Evolutionary conservation across 495 filamentous ascomycete genomes (phyloP).

Genomic region (Xylaria nigripes): DNA sequence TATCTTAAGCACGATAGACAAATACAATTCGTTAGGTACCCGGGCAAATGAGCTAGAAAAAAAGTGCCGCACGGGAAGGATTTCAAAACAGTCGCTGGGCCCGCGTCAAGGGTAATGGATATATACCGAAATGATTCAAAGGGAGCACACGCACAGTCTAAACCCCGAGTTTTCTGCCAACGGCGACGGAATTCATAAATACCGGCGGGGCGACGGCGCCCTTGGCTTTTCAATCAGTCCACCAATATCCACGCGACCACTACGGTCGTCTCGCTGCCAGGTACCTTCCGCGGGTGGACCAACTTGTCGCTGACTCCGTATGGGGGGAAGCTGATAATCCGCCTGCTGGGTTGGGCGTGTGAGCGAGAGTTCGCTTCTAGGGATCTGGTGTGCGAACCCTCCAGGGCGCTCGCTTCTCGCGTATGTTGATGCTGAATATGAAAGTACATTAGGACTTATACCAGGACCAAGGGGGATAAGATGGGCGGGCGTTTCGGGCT

Average conservation of each 20-base stretch:
- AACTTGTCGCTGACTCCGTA: conserved; percentile 35
- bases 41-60: conserved; percentile 14
- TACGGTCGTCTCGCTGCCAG: conserved; percentile 38
- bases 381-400: conserved; percentile 34
- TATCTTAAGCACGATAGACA: conserved; percentile 26
- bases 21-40: conserved; percentile 14
- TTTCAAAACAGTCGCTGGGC: conserved; percentile 13
- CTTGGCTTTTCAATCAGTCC: conserved; percentile 43
- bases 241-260: conserved; percentile 45
- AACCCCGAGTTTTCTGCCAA: not conserved
- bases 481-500: conserved; percentile 26
- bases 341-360: conserved; percentile 29
- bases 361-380: conserved; percentile 37
- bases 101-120: not conserved
- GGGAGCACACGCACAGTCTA: not conserved
- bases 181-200: not conserved
- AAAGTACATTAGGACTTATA: conserved; percentile 23
- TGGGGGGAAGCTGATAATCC: conserved; percentile 46
- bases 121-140: conserved; percentile 6
- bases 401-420: conserved; percentile 33
- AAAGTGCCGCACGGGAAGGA: conserved; percentile 14
- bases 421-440: conserved; percentile 31
- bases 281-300: conserved; percentile 26
- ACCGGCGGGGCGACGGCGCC: conserved; percentile 17
- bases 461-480: conserved; percentile 24